phyloP scores from a whole-genome alignment of 169 alveolate genomes.

The Plasmodium relictum region DNA sequence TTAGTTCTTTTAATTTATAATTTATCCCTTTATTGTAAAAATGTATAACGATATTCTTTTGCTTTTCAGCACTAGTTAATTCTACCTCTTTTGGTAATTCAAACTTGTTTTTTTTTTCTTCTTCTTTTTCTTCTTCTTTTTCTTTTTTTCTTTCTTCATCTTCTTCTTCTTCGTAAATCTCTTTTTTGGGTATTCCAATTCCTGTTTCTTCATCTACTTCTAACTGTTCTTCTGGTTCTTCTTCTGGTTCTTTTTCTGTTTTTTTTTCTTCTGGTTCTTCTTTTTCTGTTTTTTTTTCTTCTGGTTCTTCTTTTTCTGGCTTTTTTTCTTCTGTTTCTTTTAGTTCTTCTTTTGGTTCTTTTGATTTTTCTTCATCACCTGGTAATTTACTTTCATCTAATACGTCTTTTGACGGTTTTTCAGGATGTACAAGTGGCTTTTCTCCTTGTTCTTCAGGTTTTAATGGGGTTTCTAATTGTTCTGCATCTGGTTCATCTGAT shows the following conservation, averaged over 20 bases:
- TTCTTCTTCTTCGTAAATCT: not conserved
- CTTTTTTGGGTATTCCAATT: slow-evolving; percentile 18
- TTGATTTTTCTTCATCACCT: not conserved
- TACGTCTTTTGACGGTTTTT: too few relatives aligned
- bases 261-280: not conserved
- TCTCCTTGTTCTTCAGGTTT: not conserved
- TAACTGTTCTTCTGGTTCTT: not conserved
- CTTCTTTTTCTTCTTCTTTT: not conserved
- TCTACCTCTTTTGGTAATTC: slow-evolving; percentile 8
- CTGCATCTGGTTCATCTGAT: not conserved
- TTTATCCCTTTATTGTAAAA: slow-evolving; percentile 17
- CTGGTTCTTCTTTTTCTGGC: not conserved
- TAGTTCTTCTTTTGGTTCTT: slow-evolving; percentile 5
- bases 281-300: too few relatives aligned
- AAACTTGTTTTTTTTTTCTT: not conserved
- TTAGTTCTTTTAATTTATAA: slow-evolving; percentile 14
- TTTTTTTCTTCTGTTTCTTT: not conserved
- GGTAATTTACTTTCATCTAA: not conserved
- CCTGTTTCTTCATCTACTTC: slow-evolving; percentile 57
- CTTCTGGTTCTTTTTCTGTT: not conserved
- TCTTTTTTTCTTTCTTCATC: not conserved
- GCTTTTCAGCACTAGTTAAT: slow-evolving; percentile 20
- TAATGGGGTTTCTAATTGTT: too few relatives aligned
- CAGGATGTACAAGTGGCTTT: not conserved
- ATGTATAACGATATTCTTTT: slow-evolving; percentile 10